Evolutionary conservation across 805 yeast genomes (phyloP).

Genomic region (Starmerella stigmatis): DNA sequence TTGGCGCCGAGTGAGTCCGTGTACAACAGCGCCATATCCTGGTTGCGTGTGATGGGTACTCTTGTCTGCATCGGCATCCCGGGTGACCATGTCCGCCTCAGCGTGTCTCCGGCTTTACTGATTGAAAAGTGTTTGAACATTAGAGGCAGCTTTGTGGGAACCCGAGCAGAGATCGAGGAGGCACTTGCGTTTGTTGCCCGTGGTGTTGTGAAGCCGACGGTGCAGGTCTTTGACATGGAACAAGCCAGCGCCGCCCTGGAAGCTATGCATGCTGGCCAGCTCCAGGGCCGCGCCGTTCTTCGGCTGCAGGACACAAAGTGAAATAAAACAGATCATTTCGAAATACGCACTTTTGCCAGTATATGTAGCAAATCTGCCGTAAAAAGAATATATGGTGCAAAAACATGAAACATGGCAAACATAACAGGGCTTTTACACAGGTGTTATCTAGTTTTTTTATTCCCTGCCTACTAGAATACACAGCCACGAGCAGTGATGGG

Average conservation of each 20-base stretch:
- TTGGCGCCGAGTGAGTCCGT: conserved; percentile 44
- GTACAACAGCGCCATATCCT: conserved; percentile 17
- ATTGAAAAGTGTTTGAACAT: conserved; percentile 32
- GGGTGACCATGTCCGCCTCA: conserved; percentile 45
- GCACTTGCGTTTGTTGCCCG: conserved; percentile 40
- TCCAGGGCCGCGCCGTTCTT: conserved; percentile 49
- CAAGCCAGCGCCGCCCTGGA: conserved; percentile 33
- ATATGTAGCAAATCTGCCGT: too few relatives aligned
- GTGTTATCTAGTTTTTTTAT: background rate
- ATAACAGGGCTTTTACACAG: too few relatives aligned
- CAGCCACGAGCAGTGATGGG: conserved; percentile 17
- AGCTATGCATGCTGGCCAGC: conserved; percentile 52
- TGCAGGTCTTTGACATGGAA: conserved; percentile 43
- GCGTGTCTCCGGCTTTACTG: conserved; percentile 41
- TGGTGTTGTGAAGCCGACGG: conserved; percentile 46
- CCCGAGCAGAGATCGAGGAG: conserved; percentile 50
- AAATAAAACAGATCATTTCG: too few relatives aligned
- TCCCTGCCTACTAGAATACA: background rate
- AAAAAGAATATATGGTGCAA: too few relatives aligned
- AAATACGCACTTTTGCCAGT: too few relatives aligned
- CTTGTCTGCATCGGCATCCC: conserved; percentile 56
- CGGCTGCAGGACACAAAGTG: conserved; percentile 2
- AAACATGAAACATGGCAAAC: too few relatives aligned
- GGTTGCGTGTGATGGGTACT: conserved; percentile 43
- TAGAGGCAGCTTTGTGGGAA: conserved; percentile 51